Percentiles rank a stretch among this genome's conserved stretches.
phyloP scores from a whole-genome alignment of 768 basidiomycete genomes.

The Leccinum pellstonianum region DNA sequence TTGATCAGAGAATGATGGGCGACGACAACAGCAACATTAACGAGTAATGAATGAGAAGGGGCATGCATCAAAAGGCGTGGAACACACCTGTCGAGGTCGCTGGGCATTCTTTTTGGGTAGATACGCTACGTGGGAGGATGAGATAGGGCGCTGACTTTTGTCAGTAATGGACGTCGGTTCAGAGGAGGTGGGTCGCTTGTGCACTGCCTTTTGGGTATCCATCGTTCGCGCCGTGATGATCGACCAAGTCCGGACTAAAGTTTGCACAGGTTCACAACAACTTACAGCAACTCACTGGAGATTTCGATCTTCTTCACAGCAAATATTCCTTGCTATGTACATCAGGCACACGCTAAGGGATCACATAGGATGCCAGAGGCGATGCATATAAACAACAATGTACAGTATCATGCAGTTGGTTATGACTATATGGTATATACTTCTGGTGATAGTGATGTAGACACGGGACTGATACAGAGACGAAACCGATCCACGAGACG shows the following conservation, averaged over 20 bases:
- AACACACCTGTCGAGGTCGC: constrained; percentile 57
- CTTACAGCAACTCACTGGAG: constrained; percentile 8
- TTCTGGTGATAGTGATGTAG: constrained; percentile 29
- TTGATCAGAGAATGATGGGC: constrained; percentile 31
- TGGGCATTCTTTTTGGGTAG: constrained; percentile 41
- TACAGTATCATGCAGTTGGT: constrained; percentile 34
- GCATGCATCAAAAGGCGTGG: constrained; percentile 31
- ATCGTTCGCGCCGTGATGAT: constrained; percentile 20
- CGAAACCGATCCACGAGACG: constrained; percentile 17
- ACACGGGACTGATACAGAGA: constrained; percentile 24
- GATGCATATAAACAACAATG: constrained; percentile 32
- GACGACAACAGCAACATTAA: constrained; percentile 8
- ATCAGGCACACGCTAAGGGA: constrained; percentile 25
- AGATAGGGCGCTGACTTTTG: constrained; percentile 33
- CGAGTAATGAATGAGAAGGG: constrained; percentile 8
- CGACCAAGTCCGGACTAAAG: constrained; percentile 10
- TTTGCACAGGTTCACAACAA: constrained; percentile 1
- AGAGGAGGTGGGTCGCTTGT: constrained; percentile 20
- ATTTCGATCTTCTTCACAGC: constrained; percentile 13
- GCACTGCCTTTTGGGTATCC: constrained; percentile 23
- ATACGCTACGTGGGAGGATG: neutral
- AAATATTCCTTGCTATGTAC: constrained; percentile 13
- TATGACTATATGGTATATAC: constrained; percentile 32
- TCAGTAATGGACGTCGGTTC: neutral
- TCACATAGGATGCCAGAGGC: constrained; percentile 13